Base-by-base conservation (phyloP, 768 basidiomycete genomes). In the Suillus spraguei region DNA sequence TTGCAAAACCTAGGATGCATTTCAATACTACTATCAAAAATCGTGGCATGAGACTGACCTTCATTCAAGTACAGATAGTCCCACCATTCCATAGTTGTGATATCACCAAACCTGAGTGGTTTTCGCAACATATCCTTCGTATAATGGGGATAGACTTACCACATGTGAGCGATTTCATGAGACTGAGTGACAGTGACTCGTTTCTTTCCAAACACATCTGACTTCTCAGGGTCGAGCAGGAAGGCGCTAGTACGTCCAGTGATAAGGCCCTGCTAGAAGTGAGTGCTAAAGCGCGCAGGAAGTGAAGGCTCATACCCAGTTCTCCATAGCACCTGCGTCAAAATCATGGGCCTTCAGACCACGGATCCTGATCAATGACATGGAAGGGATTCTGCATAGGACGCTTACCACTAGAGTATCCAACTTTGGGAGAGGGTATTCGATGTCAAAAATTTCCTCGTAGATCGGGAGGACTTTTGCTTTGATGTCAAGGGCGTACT, bases 21-120 rank as follows among this genome's bases (percentile, higher is more conserved):
- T 49, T 59, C 67, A 58, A 65, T 38, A 47, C 8, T 63, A 36
- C 59, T 47, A 13, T 41, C 22, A 28, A 22, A 50, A 41, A 38
- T 24, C 20, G 17, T 39, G 7, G 4, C 50, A 53, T n/a, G 22
- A 35, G 20, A 62, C 76, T 39, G 59, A 85, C 87, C 89, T 84
- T 92, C 91, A 66, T 91, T 92, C 63, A 92, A 77, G 74, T 91
- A 92, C 55, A 94, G 81, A 73, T 91, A 88, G 65, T 91, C 87
- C 92, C 92, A 95, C 92, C 93, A 94, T 69, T 86, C 86, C 94
- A 96, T 95, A 0, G 94, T 97, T 7, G 92, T 90, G 69, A 97
- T 91, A 72, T 97, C 89, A 32, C 95, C 95, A 68, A 96, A 97
- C 93, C 92, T 68, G 67, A 22, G 5, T 7, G 28, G 24, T 81